These are phyloP conservation scores for Thalassiosira ordinaria DNA, from an alignment of 352 stramenopile species.

Conservation along the genomic window DNA sequence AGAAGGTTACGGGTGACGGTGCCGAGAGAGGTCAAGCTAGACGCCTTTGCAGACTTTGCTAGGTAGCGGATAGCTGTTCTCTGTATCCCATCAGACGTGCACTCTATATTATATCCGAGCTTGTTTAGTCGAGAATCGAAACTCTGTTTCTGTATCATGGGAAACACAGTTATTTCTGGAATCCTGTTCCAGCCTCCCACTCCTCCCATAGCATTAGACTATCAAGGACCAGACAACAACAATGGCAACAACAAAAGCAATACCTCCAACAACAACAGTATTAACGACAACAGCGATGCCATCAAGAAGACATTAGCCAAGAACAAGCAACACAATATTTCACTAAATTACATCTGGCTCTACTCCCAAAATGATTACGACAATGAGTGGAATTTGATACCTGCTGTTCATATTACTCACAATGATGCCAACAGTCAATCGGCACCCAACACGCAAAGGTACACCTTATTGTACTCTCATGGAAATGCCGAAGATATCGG, in stretches of 20 bases:
- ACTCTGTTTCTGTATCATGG: too few species aligned
- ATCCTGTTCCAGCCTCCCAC: slow-evolving; percentile 52
- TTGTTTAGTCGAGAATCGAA: too few species aligned
- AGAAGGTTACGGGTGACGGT: not conserved
- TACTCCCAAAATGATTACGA: slow-evolving; percentile 1
- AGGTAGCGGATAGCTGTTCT: too few species aligned
- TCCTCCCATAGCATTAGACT: slow-evolving; percentile 26
- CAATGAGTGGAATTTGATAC: slow-evolving; percentile 18
- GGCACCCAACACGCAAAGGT: slow-evolving; percentile 1
- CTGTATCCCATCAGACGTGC: too few species aligned
- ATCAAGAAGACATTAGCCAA: too few species aligned
- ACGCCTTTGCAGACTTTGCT: too few species aligned
- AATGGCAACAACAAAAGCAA: not conserved
- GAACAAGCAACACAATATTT: slow-evolving; percentile 20
- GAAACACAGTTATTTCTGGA: slow-evolving; percentile 44
- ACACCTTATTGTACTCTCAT: slow-evolving; percentile 89
- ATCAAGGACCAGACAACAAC: slow-evolving; percentile 1
- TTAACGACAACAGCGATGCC: too few species aligned
- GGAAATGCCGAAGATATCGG: slow-evolving; percentile 94
- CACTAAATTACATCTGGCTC: slow-evolving; percentile 34
- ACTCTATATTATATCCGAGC: too few species aligned
- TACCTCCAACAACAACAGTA: not conserved
- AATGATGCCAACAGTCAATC: not conserved
- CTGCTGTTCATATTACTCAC: slow-evolving; percentile 30
- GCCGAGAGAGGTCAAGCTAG: not conserved